Base-by-base conservation (phyloP, 768 basidiomycete species). In the Termitomyces sp. region DNA sequence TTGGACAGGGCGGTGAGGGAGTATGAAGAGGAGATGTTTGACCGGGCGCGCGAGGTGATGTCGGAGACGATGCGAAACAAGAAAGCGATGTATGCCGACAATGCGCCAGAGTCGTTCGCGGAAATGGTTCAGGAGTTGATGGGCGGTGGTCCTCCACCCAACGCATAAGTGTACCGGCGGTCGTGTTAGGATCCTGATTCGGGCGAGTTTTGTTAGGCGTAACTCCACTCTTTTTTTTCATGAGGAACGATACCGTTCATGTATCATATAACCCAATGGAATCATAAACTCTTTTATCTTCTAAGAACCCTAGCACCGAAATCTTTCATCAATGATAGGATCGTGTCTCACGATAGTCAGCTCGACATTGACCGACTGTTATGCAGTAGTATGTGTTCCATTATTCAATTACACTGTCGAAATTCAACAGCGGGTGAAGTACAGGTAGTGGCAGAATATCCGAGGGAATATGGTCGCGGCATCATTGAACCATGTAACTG, bases 1-100 rank as follows among this genome's bases (percentile, higher is more conserved):
- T 40, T 64, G 59, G 63, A 61, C 35, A 48, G 13, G 33, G 59
- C 55, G 6, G 63, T 61, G 22, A 58, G 22, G 45, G 56, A 57
- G 18, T 64, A 64, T 33, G 63, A 64, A 52, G 51, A 53, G 45
- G 63, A 64, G 11, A 64, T 64, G 63, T 64, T 64, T 42, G 52
- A n/a, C 2, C 50, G 63, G 2, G 7, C 44, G 16, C 49, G 63
- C 12, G 7, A 18, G 42, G 63, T 61, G 38, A 64, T 64, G 63
- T 32, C 55, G n/a, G 52, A 57, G 56, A 54, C 59, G 2, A 57
- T 40, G 48, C n/a, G 33, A 15, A 64, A 64, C 28, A 64, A 64
- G 46, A 16, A 53, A 4, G 45, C 33, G 12, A 57, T 57, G 57
- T 64, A 60, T 33, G 50, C 24, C 18, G 45, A 58, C n/a, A 32